A percentile compares a stretch with the other conserved stretches of the same genome.
Conservation (phyloP, 495 filamentous ascomycete genomes). For the Cercophora scortea region DNA sequence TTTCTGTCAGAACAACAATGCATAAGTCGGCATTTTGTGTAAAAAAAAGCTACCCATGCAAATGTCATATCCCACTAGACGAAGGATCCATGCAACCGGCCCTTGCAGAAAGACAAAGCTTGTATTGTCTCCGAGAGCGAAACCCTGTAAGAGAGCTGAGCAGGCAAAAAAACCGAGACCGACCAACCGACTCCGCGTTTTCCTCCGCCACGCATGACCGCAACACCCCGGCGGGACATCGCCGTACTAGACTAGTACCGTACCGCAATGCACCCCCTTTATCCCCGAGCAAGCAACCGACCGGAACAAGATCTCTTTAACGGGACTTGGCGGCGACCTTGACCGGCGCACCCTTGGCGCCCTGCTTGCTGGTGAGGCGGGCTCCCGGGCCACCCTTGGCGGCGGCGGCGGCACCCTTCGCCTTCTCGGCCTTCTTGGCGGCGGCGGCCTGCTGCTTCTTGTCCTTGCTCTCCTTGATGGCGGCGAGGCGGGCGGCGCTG, state of each 20-base stretch:
- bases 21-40: conserved; percentile 27
- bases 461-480: conserved; percentile 94
- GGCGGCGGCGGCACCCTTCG: conserved; percentile 71
- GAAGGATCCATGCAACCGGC: conserved; percentile 24
- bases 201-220: conserved; percentile 19
- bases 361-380: conserved; percentile 90
- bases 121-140: conserved; percentile 16
- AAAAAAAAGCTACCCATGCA: conserved; percentile 32
- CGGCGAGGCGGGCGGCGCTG: conserved; percentile 77
- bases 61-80: conserved; percentile 16
- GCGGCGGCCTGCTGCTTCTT: conserved; percentile 81
- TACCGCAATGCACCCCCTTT: conserved; percentile 3
- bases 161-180: conserved; percentile 25
- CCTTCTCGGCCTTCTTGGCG: conserved; percentile 99
- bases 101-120: conserved; percentile 19
- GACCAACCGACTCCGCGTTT: conserved; percentile 30
- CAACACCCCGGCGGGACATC: conserved; percentile 12
- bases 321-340: conserved; percentile 86
- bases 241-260: too few relatives aligned
- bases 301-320: conserved; percentile 45
- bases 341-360: conserved; percentile 77
- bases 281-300: conserved; percentile 3
- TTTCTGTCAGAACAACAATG: conserved; percentile 7
- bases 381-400: conserved; percentile 62
- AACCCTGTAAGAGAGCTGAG: conserved; percentile 22